Percentiles rank a stretch among this genome's conserved stretches.
Evolutionary conservation across 495 filamentous ascomycete species (phyloP).

Genomic region (Xylaria intraflava): DNA sequence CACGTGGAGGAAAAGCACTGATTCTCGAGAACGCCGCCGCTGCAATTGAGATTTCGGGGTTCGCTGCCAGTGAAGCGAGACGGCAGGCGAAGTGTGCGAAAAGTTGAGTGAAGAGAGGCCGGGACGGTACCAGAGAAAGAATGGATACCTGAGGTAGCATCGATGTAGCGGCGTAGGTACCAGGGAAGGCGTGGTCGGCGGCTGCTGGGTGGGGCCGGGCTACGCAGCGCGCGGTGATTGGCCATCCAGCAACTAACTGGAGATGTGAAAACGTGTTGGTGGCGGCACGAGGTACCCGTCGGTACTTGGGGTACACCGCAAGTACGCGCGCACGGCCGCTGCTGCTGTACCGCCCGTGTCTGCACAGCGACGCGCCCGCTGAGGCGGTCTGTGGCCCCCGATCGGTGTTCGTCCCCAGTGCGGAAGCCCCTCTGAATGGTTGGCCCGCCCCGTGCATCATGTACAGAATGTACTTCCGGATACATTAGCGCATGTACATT

Average conservation of each 20-base stretch:
- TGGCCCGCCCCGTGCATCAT: too few species aligned
- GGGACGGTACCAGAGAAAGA: conserved; percentile 6
- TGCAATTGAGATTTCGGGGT: background rate
- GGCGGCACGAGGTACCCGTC: background rate
- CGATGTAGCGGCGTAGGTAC: conserved; percentile 5
- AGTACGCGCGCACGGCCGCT: too few species aligned
- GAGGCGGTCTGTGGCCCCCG: too few species aligned
- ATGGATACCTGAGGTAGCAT: background rate
- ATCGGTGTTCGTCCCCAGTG: too few species aligned
- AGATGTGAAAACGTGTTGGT: background rate
- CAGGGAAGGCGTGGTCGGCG: conserved; percentile 18
- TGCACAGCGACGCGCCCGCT: too few species aligned
- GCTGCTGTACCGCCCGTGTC: too few species aligned
- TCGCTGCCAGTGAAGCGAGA: background rate
- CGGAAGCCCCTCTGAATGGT: too few species aligned
- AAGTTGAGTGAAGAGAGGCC: conserved; percentile 10
- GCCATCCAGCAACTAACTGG: background rate
- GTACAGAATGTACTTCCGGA: too few species aligned
- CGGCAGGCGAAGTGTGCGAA: conserved; percentile 1
- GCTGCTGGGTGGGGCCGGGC: conserved; percentile 22
- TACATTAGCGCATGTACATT: too few species aligned
- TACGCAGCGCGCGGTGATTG: conserved; percentile 30
- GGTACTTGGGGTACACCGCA: too few species aligned
- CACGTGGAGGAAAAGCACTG: background rate
- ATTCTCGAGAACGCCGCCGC: background rate